Evolutionary conservation across 805 yeast genomes (phyloP).

Genomic region (Pachysolen tannophilus): DNA sequence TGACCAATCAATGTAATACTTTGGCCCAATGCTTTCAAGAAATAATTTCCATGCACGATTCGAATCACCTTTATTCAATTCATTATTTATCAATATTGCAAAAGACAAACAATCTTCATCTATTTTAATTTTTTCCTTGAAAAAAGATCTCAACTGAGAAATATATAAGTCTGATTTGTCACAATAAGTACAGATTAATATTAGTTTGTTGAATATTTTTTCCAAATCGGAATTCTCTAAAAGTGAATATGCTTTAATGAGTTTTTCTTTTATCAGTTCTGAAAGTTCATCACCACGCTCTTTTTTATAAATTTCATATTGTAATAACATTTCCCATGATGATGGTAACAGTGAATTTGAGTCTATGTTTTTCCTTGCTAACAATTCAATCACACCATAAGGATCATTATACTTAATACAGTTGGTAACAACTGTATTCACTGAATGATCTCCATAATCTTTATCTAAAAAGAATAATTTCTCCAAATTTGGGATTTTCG

Average conservation of each 20-base stretch:
- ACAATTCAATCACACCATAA: slow-evolving; percentile 14
- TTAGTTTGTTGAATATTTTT: slow-evolving; percentile 17
- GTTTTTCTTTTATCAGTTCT: slow-evolving; percentile 2
- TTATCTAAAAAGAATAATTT: slow-evolving; percentile 22
- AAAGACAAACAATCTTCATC: slow-evolving; percentile 28
- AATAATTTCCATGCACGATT: too few species aligned
- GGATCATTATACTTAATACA: slow-evolving; percentile 18
- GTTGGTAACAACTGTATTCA: slow-evolving; percentile 14
- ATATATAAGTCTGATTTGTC: slow-evolving; percentile 18
- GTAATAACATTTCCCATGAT: too few species aligned
- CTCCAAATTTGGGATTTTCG: too few species aligned
- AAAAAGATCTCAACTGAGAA: slow-evolving; percentile 18
- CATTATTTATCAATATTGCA: slow-evolving; percentile 26
- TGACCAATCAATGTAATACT: slow-evolving; percentile 41
- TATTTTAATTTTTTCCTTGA: slow-evolving; percentile 22
- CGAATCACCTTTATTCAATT: slow-evolving; percentile 26
- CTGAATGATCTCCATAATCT: slow-evolving; percentile 17
- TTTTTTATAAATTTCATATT: slow-evolving; percentile 26
- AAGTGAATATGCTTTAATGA: neutral
- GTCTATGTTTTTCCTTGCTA: too few species aligned
- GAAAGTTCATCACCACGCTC: slow-evolving; percentile 11
- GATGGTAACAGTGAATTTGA: too few species aligned
- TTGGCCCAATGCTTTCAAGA: too few species aligned
- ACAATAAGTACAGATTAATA: slow-evolving; percentile 21
- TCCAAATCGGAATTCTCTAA: slow-evolving; percentile 9